Evolutionary conservation across 2,329 filamentous ascomycete species (phyloP).

Genomic region (Monosporascus sp.): DNA sequence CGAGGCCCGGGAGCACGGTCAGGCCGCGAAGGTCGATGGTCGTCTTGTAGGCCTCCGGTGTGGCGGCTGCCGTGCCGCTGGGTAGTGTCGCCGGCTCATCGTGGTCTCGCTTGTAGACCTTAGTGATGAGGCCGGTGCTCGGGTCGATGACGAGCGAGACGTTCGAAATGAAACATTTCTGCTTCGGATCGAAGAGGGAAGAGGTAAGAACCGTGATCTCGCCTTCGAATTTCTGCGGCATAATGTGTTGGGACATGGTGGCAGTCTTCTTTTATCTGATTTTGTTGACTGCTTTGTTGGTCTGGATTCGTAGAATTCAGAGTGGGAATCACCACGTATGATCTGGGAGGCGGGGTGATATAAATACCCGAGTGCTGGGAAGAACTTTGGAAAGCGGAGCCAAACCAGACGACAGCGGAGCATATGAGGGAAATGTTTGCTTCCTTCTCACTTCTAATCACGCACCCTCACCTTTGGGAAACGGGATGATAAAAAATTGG

Average conservation of each 20-base stretch:
- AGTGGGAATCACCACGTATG: background rate
- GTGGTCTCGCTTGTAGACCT: conserved; percentile 11
- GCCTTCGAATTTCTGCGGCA: conserved; percentile 1
- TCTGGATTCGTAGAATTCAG: background rate
- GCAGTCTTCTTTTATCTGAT: background rate
- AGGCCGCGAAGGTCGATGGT: conserved; percentile 49
- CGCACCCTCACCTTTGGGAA: too few species aligned
- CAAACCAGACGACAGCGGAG: too few species aligned
- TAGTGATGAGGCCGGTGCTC: conserved; percentile 18
- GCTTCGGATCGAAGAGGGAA: conserved; percentile 20
- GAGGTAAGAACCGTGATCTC: conserved; percentile 19
- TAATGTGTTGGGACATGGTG: conserved; percentile 4
- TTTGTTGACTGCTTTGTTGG: background rate
- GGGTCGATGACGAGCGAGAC: conserved; percentile 16
- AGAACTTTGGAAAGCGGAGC: too few species aligned
- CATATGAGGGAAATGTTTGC: too few species aligned
- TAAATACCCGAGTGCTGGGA: background rate
- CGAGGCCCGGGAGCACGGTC: conserved; percentile 46
- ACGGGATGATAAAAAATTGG: too few species aligned
- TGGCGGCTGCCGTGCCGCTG: background rate
- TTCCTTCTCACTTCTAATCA: too few species aligned
- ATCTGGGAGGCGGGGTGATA: background rate
- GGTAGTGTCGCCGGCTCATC: conserved; percentile 2
- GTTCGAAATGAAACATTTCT: conserved; percentile 16
- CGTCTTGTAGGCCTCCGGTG: background rate